A percentile compares a stretch with the other conserved stretches of the same genome.
These are phyloP conservation scores for Suillus americanus DNA, from an alignment of 768 basidiomycete species.

Conservation along the genomic window DNA sequence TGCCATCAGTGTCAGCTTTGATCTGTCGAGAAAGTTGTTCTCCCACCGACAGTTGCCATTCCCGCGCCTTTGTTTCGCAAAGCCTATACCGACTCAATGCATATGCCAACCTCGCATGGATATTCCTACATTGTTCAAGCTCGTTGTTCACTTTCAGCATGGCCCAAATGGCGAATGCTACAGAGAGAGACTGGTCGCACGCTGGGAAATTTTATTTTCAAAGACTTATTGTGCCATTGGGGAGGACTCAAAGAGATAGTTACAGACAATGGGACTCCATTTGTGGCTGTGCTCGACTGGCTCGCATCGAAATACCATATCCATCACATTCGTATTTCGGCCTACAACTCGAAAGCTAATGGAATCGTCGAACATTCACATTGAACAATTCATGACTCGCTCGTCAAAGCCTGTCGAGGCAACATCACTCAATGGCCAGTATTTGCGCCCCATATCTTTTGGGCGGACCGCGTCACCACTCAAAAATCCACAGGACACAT, in stretches of 20 bases:
- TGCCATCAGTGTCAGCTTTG: constrained; percentile 41
- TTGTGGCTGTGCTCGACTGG: constrained; percentile 23
- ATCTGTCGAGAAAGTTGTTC: constrained; percentile 16
- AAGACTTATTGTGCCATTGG: constrained; percentile 38
- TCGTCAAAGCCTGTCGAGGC: constrained; percentile 35
- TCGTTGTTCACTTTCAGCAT: constrained; percentile 32
- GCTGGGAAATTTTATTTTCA: constrained; percentile 33
- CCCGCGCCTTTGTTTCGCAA: constrained; percentile 16
- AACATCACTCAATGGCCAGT: constrained; percentile 33
- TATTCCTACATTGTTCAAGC: constrained; percentile 38
- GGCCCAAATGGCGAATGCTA: constrained; percentile 32
- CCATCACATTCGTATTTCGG: constrained; percentile 38
- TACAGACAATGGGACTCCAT: constrained; percentile 40
- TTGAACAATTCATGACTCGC: constrained; percentile 30
- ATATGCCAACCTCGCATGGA: constrained; percentile 34
- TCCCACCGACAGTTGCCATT: constrained; percentile 18
- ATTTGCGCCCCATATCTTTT: constrained; percentile 27
- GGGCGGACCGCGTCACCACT: constrained; percentile 30
- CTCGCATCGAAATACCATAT: constrained; percentile 32
- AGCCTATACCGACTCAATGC: constrained; percentile 41
- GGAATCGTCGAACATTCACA: constrained; percentile 34
- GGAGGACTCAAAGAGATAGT: constrained; percentile 38
- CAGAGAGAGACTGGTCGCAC: constrained; percentile 26
- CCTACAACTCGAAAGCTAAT: constrained; percentile 45
- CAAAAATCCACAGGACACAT: background rate